Evolutionary conservation across 768 basidiomycete genomes (phyloP).

Genomic region (Strobilomyces dryophilus): DNA sequence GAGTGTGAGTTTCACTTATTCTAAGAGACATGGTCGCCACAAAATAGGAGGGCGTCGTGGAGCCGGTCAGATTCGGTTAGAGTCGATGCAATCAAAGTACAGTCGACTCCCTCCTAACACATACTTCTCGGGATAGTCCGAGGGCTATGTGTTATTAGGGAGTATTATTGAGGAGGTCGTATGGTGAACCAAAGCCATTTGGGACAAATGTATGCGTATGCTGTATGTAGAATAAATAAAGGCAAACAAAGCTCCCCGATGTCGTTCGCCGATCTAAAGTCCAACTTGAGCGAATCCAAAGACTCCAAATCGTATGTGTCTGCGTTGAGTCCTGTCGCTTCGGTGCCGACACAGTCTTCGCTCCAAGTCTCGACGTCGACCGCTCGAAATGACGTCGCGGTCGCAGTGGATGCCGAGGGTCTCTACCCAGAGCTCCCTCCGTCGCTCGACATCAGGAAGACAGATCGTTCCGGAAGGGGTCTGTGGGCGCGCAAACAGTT

Average conservation of each 20-base stretch:
- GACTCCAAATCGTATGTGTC: constrained; percentile 36
- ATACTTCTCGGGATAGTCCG: too few species aligned
- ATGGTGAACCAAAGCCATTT: too few species aligned
- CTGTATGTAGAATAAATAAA: constrained; percentile 9
- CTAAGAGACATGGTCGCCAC: too few species aligned
- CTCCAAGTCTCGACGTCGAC: constrained; percentile 13
- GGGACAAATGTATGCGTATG: too few species aligned
- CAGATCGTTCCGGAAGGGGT: constrained; percentile 40
- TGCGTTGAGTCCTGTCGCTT: constrained; percentile 21
- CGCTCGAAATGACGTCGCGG: background rate
- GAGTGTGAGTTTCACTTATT: too few species aligned
- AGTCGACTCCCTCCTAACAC: too few species aligned
- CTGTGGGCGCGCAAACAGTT: constrained; percentile 37
- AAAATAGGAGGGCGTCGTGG: too few species aligned
- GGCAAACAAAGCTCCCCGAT: constrained; percentile 21
- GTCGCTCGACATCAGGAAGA: constrained; percentile 36
- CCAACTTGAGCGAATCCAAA: constrained; percentile 28
- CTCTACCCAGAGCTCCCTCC: constrained; percentile 35
- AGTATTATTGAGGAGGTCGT: too few species aligned
- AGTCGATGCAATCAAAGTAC: too few species aligned
- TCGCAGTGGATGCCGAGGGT: constrained; percentile 1
- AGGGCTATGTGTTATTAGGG: too few species aligned
- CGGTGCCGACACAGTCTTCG: constrained; percentile 24
- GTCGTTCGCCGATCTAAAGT: constrained; percentile 34
- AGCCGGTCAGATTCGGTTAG: too few species aligned